phyloP scores from a whole-genome alignment of 768 basidiomycete genomes.

The Boletus vinaceobasis region DNA sequence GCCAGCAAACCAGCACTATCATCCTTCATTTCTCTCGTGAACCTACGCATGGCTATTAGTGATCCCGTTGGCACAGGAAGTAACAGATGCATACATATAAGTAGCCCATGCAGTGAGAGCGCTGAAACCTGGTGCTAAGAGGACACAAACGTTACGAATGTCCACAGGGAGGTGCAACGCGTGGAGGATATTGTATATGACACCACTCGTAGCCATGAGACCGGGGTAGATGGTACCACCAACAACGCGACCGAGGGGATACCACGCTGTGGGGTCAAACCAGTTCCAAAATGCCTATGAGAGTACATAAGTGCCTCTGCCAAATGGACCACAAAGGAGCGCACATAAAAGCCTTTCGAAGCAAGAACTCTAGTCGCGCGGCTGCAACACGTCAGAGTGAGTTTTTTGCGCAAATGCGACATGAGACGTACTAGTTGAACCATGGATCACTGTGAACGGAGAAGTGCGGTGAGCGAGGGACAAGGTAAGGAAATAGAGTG shows the following conservation, averaged over 20 bases:
- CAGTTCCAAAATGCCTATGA: conserved; percentile 98
- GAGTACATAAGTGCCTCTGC: conserved; percentile 5
- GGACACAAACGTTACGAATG: conserved; percentile 94
- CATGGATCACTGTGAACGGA: conserved; percentile 77
- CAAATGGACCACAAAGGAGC: conserved; percentile 26
- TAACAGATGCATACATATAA: conserved; percentile 65
- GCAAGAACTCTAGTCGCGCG: conserved; percentile 92
- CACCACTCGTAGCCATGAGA: conserved; percentile 95
- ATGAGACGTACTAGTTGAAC: conserved; percentile 90
- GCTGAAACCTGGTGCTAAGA: conserved; percentile 95
- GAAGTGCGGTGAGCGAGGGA: background rate
- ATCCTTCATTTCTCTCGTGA: conserved; percentile 95
- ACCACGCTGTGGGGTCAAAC: conserved; percentile 99
- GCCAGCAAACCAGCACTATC: conserved; percentile 95
- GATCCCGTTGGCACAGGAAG: background rate
- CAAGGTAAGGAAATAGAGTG: conserved; percentile 9
- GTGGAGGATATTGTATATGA: conserved; percentile 91
- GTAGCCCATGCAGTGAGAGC: conserved; percentile 96
- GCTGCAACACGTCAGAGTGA: conserved; percentile 38
- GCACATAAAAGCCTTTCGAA: conserved; percentile 91
- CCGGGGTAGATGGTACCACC: conserved; percentile 99
- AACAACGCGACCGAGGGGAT: conserved; percentile 96
- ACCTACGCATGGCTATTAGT: conserved; percentile 46
- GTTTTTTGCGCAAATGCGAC: background rate
- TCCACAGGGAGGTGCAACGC: conserved; percentile 92